Conservation (phyloP, 495 filamentous ascomycete genomes). For the Pseudoneurospora amorphoporcata region DNA sequence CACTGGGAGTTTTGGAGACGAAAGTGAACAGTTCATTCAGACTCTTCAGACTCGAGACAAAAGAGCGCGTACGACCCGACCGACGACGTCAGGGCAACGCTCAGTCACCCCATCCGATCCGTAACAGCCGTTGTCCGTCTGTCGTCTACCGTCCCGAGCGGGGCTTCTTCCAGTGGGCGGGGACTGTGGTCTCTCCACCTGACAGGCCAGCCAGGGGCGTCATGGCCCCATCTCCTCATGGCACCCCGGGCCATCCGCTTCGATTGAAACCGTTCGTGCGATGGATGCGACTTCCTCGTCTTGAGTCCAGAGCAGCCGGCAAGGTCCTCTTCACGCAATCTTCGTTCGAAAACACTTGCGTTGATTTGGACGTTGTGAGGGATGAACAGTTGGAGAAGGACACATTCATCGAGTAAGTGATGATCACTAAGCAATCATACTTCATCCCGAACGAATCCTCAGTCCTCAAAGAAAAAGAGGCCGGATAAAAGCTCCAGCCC, state of each 20-base stretch:
- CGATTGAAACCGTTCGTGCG: background rate
- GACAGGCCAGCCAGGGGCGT: background rate
- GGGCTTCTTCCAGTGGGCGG: background rate
- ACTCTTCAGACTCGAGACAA: background rate
- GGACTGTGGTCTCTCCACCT: background rate
- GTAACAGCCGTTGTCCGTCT: background rate
- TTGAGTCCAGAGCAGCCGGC: background rate
- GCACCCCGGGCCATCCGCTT: background rate
- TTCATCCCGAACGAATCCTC: background rate
- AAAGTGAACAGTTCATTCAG: background rate
- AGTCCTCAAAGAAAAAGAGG: background rate
- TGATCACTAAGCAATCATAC: background rate
- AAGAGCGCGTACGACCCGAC: background rate
- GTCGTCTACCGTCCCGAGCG: background rate
- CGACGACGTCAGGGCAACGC: background rate
- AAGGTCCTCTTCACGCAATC: background rate
- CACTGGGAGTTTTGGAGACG: background rate
- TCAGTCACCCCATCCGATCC: background rate
- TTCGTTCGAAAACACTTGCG: background rate
- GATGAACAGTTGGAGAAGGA: background rate
- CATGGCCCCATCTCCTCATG: background rate
- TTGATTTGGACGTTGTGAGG: background rate
- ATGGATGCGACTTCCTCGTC: background rate
- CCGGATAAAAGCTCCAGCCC: background rate
- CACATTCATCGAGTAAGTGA: background rate